phyloP scores from a whole-genome alignment of 2,329 filamentous ascomycete genomes.

The Aspergillus fijiensis region DNA sequence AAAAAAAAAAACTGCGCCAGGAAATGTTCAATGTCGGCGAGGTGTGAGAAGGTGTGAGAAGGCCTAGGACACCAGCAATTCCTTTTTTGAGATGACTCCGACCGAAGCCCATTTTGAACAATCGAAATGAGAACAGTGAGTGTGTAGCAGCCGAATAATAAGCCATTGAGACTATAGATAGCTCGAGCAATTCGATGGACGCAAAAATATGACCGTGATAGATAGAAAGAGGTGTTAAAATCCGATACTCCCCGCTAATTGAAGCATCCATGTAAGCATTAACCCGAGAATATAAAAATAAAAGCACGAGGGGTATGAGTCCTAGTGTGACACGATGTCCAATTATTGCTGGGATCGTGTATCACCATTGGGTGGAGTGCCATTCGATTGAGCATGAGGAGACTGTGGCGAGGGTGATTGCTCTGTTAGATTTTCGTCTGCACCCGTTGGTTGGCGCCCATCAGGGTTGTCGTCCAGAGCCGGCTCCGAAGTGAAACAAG shows the following conservation, averaged over 20 bases:
- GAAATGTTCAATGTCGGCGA: not conserved
- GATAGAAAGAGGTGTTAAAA: not conserved
- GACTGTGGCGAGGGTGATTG: not conserved
- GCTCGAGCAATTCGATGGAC: not conserved
- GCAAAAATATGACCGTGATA: not conserved
- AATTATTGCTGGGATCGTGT: not conserved
- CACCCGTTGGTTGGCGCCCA: not conserved
- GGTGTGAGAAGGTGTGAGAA: not conserved
- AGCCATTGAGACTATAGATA: not conserved
- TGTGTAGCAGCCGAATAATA: not conserved
- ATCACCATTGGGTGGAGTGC: not conserved
- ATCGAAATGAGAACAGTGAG: not conserved
- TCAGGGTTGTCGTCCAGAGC: not conserved
- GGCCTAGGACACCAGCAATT: not conserved
- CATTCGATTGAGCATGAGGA: not conserved
- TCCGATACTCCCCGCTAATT: not conserved
- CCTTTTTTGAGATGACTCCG: not conserved
- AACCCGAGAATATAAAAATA: not conserved
- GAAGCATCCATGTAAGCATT: not conserved
- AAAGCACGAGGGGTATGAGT: not conserved
- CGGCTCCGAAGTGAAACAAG: not conserved
- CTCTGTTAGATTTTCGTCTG: not conserved
- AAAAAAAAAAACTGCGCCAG: not conserved
- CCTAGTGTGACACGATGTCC: not conserved
- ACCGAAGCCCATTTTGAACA: not conserved